Evolutionary conservation across 352 stramenopile species (phyloP), one percentile per base, ranked within the genome.

Genomic region (Pythium brassicae): DNA sequence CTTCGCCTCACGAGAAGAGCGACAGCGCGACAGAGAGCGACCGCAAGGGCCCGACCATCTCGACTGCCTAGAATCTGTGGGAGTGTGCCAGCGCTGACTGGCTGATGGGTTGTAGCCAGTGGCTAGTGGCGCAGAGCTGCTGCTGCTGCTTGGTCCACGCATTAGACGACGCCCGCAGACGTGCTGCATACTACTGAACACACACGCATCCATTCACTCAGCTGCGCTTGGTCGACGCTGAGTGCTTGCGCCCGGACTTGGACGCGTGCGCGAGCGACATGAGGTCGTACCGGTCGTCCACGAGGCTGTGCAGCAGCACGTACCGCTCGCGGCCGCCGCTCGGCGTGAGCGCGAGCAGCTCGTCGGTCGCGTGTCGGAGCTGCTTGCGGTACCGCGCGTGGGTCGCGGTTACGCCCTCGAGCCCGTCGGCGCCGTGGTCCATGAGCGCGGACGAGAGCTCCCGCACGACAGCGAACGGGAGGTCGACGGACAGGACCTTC

Each of bases 241-340:
- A 46, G 11, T 58, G 44, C 43, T 80, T 83, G 22, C 69, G 67
- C 12, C 57, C 45, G 37, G 62, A 70, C 48, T 75, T 86, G 40
- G 63, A 69, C 11, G 78, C 67, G 29, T 78, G 68, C 9, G 68
- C 63, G 42, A 94, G 75, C 10, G 83, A 95, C 71, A 95, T 87
- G 62, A 95, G 73, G 50, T 95, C 86, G 59, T 95, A 95, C 8
- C 86, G 79, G 56, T 95, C 83, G 53, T 95, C 86, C 34, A 89
- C 74, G 54, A 89, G 72, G 20, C 82, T 93, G 59, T 95, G 83
- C 25, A 95, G 63, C 26, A 95, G 57, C 42, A 95, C 58, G 46
- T 93, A 94, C 39, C 83, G 80, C 58, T 92, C 83, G n/a, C 79
- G 75, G 23, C 65, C 62, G 19, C 69, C 74, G 8, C 64, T 74